phyloP scores from a whole-genome alignment of 2,329 filamentous ascomycete species.

The Aspergillus sp. region DNA sequence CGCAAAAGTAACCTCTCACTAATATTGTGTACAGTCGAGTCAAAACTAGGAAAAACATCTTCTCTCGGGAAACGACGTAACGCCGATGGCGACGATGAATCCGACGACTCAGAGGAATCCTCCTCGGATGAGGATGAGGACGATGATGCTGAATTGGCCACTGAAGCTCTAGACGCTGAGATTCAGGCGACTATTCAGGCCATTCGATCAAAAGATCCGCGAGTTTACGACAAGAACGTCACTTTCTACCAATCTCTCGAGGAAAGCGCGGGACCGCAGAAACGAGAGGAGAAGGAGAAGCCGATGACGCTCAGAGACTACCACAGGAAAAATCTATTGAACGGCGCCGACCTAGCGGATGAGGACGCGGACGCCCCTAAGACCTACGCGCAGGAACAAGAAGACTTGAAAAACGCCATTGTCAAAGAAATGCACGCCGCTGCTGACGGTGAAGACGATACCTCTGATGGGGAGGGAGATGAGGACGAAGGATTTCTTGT shows the following conservation, averaged over 20 bases:
- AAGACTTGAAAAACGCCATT: constrained; percentile 75
- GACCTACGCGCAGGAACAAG: constrained; percentile 89
- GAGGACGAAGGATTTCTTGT: constrained; percentile 77
- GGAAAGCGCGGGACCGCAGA: constrained; percentile 48
- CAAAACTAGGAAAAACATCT: constrained; percentile 71
- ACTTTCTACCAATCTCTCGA: constrained; percentile 77
- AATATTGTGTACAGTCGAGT: constrained; percentile 67
- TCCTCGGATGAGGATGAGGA: constrained; percentile 84
- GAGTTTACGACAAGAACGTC: constrained; percentile 79
- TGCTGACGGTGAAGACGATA: constrained; percentile 45
- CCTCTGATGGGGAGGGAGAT: constrained; percentile 56
- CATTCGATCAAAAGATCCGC: constrained; percentile 86
- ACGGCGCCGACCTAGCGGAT: constrained; percentile 66
- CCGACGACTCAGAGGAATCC: constrained; percentile 65
- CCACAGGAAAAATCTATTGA: constrained; percentile 85
- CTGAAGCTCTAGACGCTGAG: constrained; percentile 80
- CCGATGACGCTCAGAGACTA: constrained; percentile 87
- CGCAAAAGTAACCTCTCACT: not conserved
- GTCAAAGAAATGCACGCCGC: constrained; percentile 78
- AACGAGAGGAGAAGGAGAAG: constrained; percentile 70
- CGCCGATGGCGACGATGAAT: constrained; percentile 54
- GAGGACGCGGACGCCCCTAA: constrained; percentile 56
- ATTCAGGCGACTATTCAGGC: constrained; percentile 86
- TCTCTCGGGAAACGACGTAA: constrained; percentile 44
- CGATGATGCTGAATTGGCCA: constrained; percentile 85